Conservation (phyloP, 2,329 filamentous ascomycete genomes). For the Calonectria ilicicola region DNA sequence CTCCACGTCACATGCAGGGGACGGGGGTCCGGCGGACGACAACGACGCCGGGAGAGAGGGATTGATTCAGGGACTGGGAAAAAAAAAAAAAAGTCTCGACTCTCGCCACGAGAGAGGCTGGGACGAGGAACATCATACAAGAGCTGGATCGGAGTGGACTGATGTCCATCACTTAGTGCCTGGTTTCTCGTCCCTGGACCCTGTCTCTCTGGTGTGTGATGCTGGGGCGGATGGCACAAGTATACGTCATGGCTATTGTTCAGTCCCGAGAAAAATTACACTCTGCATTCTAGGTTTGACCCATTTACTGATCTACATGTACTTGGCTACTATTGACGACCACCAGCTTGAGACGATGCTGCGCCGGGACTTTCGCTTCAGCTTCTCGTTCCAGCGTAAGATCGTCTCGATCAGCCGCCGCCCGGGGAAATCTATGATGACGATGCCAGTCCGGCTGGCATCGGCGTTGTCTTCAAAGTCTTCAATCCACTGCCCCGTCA, state of each 20-base stretch:
- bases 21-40: neutral
- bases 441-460: conserved; percentile 54
- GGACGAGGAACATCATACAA: neutral
- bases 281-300: neutral
- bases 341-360: neutral
- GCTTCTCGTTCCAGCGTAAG: conserved; percentile 53
- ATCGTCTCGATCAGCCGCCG: conserved; percentile 55
- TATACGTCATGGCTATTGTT: neutral
- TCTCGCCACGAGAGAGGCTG: neutral
- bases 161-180: neutral
- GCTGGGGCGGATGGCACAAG: neutral
- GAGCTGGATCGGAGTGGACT: neutral
- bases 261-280: neutral
- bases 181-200: neutral
- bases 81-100: neutral
- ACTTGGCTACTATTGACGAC: conserved; percentile 1
- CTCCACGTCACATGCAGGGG: conserved; percentile 42
- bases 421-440: conserved; percentile 64
- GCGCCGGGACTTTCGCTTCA: conserved; percentile 26
- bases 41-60: neutral
- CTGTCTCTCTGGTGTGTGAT: neutral
- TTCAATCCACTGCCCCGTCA: conserved; percentile 58
- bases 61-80: neutral
- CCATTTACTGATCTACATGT: conserved; percentile 1
- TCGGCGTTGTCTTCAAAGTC: conserved; percentile 42